phyloP scores from a whole-genome alignment of 2,329 filamentous ascomycete species.

The Xylaria sp. region DNA sequence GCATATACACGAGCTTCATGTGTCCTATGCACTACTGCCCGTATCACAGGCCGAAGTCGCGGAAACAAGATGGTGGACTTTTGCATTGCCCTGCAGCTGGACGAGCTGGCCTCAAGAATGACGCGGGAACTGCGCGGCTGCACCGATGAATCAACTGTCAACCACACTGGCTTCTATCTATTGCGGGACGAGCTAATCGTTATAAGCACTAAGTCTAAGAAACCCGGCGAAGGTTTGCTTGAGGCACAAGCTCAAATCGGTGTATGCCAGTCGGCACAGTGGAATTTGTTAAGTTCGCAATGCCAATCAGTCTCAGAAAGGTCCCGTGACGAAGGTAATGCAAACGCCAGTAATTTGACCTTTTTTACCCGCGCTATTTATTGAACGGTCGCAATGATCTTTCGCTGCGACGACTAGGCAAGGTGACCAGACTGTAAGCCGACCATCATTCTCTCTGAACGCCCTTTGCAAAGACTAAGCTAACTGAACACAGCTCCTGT shows the following conservation, averaged over 20 bases:
- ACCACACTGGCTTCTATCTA: constrained; percentile 22
- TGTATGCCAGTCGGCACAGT: constrained; percentile 24
- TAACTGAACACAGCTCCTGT: constrained; percentile 8
- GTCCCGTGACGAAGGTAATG: neutral
- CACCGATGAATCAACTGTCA: neutral
- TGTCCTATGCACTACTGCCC: constrained; percentile 18
- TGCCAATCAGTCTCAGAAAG: neutral
- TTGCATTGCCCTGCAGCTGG: constrained; percentile 17
- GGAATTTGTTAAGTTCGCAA: constrained; percentile 12
- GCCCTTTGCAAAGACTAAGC: neutral
- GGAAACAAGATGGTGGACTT: constrained; percentile 21
- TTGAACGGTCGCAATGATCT: constrained; percentile 20
- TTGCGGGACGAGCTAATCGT: constrained; percentile 15
- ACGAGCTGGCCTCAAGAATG: neutral
- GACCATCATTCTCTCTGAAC: neutral
- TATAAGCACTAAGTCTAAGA: constrained; percentile 17
- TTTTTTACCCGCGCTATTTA: constrained; percentile 14
- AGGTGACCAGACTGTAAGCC: constrained; percentile 9
- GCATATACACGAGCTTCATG: neutral
- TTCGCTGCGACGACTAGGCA: constrained; percentile 21
- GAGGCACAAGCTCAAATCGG: constrained; percentile 17
- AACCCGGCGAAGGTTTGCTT: constrained; percentile 10
- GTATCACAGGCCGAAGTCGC: neutral
- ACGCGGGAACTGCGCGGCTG: constrained; percentile 2
- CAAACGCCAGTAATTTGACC: neutral